These are phyloP conservation scores for Mycena vitilis DNA, from an alignment of 768 basidiomycete genomes.

Conservation along the genomic window DNA sequence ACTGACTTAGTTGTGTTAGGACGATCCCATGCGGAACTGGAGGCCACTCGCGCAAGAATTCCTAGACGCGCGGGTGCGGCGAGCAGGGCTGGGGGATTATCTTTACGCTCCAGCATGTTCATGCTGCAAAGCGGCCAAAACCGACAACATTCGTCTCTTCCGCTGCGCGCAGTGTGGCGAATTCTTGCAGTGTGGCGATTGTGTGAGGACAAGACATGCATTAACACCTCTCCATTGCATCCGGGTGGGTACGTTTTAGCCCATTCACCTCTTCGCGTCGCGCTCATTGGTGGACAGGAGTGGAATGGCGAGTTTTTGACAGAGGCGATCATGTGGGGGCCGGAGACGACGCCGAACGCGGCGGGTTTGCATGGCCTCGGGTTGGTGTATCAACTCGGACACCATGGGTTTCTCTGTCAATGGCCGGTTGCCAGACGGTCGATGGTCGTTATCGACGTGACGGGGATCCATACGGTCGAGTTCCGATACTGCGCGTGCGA, in stretches of 20 bases:
- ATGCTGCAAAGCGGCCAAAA: background rate
- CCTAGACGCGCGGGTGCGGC: too few relatives aligned
- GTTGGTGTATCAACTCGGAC: slow-evolving; percentile 15
- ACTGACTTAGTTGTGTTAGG: too few relatives aligned
- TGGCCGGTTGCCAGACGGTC: background rate
- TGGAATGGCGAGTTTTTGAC: slow-evolving; percentile 16
- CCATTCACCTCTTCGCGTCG: background rate
- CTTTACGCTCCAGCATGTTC: background rate
- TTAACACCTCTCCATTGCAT: slow-evolving; percentile 17
- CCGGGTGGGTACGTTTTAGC: background rate
- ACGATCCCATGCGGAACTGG: too few relatives aligned
- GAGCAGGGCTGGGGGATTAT: too few relatives aligned
- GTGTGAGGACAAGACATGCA: background rate
- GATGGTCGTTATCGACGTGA: slow-evolving; percentile 10
- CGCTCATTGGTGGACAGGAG: background rate
- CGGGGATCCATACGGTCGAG: background rate
- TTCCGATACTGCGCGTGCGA: slow-evolving; percentile 2
- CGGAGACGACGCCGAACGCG: background rate
- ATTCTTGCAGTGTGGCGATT: slow-evolving; percentile 14
- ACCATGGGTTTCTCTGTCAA: slow-evolving; percentile 6
- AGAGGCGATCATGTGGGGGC: background rate
- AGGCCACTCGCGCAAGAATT: too few relatives aligned
- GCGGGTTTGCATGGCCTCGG: background rate
- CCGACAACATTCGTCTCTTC: background rate
- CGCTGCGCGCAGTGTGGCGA: slow-evolving; percentile 23